Percentiles rank a stretch among this genome's conserved stretches.
Evolutionary conservation across 2,329 filamentous ascomycete genomes (phyloP).

Genomic region (Aspergillus piperis): DNA sequence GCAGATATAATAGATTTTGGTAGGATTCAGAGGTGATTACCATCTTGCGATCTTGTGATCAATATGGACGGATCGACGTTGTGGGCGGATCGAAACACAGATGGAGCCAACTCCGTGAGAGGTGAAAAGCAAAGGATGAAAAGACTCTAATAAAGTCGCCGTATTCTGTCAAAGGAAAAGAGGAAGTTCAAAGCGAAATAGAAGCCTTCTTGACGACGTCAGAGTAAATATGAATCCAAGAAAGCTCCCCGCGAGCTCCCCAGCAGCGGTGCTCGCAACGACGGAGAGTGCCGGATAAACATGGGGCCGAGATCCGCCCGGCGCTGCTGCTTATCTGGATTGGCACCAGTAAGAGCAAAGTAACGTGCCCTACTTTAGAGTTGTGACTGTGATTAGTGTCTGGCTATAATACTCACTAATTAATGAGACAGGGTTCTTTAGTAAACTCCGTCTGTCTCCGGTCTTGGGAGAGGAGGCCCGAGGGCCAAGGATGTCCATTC

Average conservation of each 20-base stretch:
- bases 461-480: neutral
- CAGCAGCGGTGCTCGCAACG: conserved; percentile 14
- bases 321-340: neutral
- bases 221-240: conserved; percentile 7
- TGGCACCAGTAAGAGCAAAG: neutral
- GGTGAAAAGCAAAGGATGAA: neutral
- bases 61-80: neutral
- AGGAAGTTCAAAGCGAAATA: neutral
- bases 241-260: conserved; percentile 16
- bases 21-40: neutral
- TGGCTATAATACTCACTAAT: neutral
- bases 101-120: neutral
- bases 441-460: neutral
- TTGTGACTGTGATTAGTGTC: neutral
- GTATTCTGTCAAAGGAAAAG: neutral
- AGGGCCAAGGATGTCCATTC: neutral
- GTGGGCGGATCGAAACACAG: neutral
- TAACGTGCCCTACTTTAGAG: neutral
- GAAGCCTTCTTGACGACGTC: neutral
- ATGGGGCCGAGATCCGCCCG: conserved; percentile 12
- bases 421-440: neutral
- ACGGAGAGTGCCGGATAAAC: conserved; percentile 14
- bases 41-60: neutral
- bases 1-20: neutral
- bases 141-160: neutral